Conservation (phyloP, 2,329 filamentous ascomycete genomes). For the Thielaviopsis ethacetica region DNA sequence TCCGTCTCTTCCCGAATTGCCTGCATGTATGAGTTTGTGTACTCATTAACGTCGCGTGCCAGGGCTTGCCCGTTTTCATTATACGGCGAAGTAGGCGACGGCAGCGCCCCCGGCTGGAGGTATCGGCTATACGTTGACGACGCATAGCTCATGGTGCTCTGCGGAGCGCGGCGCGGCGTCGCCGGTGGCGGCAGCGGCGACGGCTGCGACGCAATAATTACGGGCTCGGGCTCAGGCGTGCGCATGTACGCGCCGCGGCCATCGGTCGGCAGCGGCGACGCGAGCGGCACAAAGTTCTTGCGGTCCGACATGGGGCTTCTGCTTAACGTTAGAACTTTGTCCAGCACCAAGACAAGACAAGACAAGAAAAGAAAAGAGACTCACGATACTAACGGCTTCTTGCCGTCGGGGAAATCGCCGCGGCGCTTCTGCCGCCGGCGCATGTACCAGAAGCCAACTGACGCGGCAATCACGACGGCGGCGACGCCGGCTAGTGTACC, state of each 20-base stretch:
- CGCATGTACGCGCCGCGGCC: constrained; percentile 7
- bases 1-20: constrained; percentile 20
- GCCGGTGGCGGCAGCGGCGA: constrained; percentile 4
- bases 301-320: constrained; percentile 11
- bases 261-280: constrained; percentile 12
- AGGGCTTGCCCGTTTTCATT: constrained; percentile 20
- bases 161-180: background rate
- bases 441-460: constrained; percentile 27
- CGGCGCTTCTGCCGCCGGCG: constrained; percentile 28
- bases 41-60: constrained; percentile 29
- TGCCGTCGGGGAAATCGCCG: constrained; percentile 16
- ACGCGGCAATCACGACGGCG: constrained; percentile 25
- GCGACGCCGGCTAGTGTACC: constrained; percentile 36
- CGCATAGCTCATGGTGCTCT: constrained; percentile 11
- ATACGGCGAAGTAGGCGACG: constrained; percentile 12
- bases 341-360: background rate
- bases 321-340: constrained; percentile 6
- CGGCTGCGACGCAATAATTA: constrained; percentile 11
- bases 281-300: constrained; percentile 12
- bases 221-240: constrained; percentile 1
- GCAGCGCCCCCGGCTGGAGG: constrained; percentile 8
- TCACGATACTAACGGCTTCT: constrained; percentile 15
- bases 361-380: constrained; percentile 2
- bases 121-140: constrained; percentile 11
- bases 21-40: constrained; percentile 26